These are phyloP conservation scores for Cercospora nicotianae DNA, from an alignment of 2,329 filamentous ascomycete species.

Conservation along the genomic window DNA sequence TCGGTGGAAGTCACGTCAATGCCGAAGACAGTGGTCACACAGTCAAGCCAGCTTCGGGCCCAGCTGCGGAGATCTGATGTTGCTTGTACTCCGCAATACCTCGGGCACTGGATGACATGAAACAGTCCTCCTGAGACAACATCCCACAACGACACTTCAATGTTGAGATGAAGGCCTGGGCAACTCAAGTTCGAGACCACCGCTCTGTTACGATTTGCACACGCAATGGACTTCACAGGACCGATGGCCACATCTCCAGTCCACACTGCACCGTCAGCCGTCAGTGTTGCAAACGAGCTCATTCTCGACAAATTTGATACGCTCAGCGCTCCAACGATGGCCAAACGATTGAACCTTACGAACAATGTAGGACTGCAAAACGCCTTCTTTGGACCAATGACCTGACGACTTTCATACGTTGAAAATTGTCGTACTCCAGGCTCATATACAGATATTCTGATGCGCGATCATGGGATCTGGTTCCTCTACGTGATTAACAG, in stretches of 20 bases:
- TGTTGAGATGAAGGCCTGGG: not conserved
- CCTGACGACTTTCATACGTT: not conserved
- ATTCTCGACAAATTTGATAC: not conserved
- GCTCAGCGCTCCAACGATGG: not conserved
- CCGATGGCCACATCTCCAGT: not conserved
- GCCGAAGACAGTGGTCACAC: not conserved
- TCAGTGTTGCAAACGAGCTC: not conserved
- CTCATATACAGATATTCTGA: not conserved
- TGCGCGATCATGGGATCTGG: not conserved
- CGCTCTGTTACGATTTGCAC: not conserved
- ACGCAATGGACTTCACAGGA: not conserved
- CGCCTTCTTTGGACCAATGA: not conserved
- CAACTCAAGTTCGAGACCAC: not conserved
- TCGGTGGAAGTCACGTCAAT: not conserved
- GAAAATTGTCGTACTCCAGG: not conserved
- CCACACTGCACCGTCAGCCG: not conserved
- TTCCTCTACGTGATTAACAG: not conserved
- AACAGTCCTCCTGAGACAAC: not conserved
- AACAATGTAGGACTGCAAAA: not conserved
- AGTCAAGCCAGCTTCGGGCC: not conserved
- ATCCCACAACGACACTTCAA: not conserved
- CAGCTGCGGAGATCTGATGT: not conserved
- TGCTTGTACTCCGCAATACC: not conserved
- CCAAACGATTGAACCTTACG: not conserved
- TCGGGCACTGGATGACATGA: not conserved